These are phyloP conservation scores for Lasiodiplodia hormozganensis DNA, from an alignment of 2,329 filamentous ascomycete species.

Conservation along the genomic window DNA sequence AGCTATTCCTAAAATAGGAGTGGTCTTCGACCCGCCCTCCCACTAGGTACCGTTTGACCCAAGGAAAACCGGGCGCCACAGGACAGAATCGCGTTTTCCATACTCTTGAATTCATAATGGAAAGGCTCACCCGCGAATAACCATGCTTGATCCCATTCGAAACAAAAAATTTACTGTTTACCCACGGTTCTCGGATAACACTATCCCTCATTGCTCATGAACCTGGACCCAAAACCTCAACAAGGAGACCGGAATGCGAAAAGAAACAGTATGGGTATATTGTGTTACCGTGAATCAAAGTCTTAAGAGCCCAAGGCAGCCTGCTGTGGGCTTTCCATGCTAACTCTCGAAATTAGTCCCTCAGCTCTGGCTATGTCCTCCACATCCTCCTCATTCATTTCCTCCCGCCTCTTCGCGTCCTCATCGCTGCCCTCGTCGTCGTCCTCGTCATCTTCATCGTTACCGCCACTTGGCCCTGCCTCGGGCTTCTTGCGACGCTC, in stretches of 20 bases:
- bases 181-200: background rate
- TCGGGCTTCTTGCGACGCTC: constrained; percentile 73
- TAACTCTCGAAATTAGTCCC: constrained; percentile 19
- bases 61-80: background rate
- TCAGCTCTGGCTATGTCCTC: constrained; percentile 23
- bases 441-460: constrained; percentile 34
- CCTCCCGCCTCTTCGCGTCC: constrained; percentile 33
- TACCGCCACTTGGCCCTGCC: constrained; percentile 41
- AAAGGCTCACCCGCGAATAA: background rate
- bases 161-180: background rate
- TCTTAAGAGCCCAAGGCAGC: background rate
- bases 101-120: background rate
- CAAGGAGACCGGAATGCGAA: background rate
- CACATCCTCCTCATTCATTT: constrained; percentile 10
- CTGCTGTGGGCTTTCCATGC: constrained; percentile 7
- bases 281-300: background rate
- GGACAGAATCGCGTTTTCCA: background rate
- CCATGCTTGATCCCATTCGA: background rate
- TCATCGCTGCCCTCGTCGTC: constrained; percentile 46
- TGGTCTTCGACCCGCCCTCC: background rate
- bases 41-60: background rate
- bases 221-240: background rate
- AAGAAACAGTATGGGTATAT: constrained; percentile 8
- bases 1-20: background rate
- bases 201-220: background rate